phyloP scores from a whole-genome alignment of 257 asterid species.

The Ligustrum vulgare region DNA sequence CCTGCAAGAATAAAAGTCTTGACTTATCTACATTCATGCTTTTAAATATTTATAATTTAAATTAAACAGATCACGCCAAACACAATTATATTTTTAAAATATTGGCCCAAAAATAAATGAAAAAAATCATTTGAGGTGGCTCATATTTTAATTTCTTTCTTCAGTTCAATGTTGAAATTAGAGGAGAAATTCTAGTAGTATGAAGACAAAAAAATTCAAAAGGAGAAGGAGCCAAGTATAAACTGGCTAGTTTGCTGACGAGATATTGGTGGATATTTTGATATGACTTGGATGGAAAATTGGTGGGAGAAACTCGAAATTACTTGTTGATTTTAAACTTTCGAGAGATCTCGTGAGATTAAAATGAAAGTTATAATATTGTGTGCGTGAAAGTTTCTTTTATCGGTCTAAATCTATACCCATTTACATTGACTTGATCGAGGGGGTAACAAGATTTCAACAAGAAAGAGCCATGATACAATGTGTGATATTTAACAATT shows the following conservation, averaged over 20 bases:
- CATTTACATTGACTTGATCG: no score
- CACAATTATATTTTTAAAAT: not conserved
- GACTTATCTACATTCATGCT: not conserved
- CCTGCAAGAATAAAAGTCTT: not conserved
- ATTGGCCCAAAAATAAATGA: no score
- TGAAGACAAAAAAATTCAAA: not conserved
- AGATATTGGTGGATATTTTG: not conserved
- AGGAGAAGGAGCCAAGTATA: not conserved
- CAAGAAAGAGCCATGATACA: not conserved
- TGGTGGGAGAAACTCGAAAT: not conserved
- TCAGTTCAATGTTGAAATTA: no score
- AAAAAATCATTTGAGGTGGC: no score
- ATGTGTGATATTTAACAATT: no score
- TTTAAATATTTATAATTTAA: slow-evolving; percentile 1
- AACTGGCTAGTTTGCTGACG: not conserved
- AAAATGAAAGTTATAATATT: no score
- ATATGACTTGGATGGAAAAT: not conserved
- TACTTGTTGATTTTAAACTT: no score
- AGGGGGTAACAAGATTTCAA: not conserved
- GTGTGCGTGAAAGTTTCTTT: not conserved
- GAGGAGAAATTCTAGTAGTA: not conserved
- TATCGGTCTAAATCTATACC: not conserved
- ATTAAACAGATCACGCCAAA: not conserved
- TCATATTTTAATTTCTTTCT: no score
- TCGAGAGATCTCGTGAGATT: not conserved